Conservation (phyloP, 73 alveolate species). For the Tetrahymena malaccensis region DNA sequence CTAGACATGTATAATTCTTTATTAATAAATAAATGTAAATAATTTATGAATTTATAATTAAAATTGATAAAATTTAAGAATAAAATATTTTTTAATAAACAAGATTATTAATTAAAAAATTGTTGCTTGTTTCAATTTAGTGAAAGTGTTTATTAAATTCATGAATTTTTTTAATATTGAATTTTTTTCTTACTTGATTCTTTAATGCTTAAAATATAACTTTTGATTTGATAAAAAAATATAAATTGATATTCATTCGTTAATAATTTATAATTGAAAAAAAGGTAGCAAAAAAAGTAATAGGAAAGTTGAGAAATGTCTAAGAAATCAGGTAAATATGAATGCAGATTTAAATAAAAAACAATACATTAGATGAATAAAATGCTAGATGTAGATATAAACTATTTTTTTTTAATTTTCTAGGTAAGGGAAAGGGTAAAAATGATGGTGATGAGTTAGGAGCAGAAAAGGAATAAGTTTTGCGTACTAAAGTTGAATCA, state of each 20-base stretch:
- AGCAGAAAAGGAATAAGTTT: background rate
- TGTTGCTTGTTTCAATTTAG: too few species aligned
- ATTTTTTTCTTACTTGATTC: background rate
- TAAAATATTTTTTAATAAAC: too few species aligned
- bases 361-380: background rate
- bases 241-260: background rate
- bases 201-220: background rate
- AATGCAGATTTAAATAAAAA: background rate
- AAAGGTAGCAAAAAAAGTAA: background rate
- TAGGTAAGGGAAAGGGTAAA: background rate
- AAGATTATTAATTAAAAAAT: too few species aligned
- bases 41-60: too few species aligned
- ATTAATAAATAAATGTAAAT: too few species aligned
- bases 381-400: background rate
- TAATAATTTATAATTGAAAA: background rate
- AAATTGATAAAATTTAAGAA: too few species aligned
- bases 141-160: too few species aligned
- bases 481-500: background rate
- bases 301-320: background rate
- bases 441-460: background rate
- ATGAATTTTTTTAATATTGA: background rate
- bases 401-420: background rate
- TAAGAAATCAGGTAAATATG: background rate
- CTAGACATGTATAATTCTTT: too few species aligned
- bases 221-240: background rate